Evolutionary conservation across 345 rosid species (phyloP), one percentile per base, ranked within the genome.

Genomic region (Eucalyptus curtisii): DNA sequence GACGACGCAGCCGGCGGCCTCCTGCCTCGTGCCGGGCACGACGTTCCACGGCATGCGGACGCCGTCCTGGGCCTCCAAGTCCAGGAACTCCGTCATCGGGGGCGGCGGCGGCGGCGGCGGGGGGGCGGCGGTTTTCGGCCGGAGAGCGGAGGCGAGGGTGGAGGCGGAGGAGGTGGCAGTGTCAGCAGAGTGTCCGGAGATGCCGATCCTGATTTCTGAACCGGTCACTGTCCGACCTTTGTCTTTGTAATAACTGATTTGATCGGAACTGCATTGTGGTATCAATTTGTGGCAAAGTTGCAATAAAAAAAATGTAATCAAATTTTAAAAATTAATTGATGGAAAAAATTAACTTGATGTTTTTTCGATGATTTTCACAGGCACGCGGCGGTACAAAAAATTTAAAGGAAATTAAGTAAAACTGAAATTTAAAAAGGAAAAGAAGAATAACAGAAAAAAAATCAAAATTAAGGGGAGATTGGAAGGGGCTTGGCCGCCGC

Each of bases 1-100:
- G 59, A 97, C 90, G 44, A 97, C 96, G 76, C 98, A 95, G 90
- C 94, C 94, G 85, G 90, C 86, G 4, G 97, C 92, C 89, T 96
- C 96, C 86, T 92, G 97, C 91, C 93, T 96, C 55, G 94, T 85
- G 37, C 88, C 88, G 17, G 88, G 88, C 33, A 87, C 52, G 86
- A 92, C 93, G 90, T 92, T 92, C 94, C 94, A 92, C 49, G 93
- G 89, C 93, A 93, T 91, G 64, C 94, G 86, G 57, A 92, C 92
- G 50, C 93, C 92, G 71, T 92, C 94, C 87, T 92, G 93, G 44
- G 89, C 89, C 89, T 93, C 93, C 87, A 93, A 87, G 49, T 92
- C 94, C 61, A 89, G 49, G 91, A 93, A 92, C 40, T 92, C 95
- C 90, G 91, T 88, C 94, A 91, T 92, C 52, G 24, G 5, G 47